phyloP scores from a whole-genome alignment of 2,329 filamentous ascomycete genomes.

The Ascochyta koolunga region DNA sequence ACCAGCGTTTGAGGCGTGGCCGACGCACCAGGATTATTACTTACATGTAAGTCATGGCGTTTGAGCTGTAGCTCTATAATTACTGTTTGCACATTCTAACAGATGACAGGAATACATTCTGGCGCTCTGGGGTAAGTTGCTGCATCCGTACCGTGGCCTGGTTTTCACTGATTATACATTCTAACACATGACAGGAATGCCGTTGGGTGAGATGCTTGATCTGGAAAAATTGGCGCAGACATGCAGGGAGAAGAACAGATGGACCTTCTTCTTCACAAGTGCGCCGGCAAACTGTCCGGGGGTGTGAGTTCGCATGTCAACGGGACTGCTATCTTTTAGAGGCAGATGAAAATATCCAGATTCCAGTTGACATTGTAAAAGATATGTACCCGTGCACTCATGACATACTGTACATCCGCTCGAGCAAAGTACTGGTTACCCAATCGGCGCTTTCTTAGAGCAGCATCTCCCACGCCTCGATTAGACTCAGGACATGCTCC shows the following conservation, averaged over 20 bases:
- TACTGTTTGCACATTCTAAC: too few relatives aligned
- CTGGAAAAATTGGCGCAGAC: constrained; percentile 60
- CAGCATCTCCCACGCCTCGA: too few relatives aligned
- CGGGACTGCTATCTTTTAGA: constrained; percentile 49
- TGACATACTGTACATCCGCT: background rate
- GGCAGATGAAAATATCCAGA: too few relatives aligned
- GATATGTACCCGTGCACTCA: background rate
- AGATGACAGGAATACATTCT: constrained; percentile 23
- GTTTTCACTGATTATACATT: too few relatives aligned
- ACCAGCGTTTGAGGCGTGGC: constrained; percentile 68
- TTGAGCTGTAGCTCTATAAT: too few relatives aligned
- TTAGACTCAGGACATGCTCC: background rate
- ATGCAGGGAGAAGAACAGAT: constrained; percentile 62
- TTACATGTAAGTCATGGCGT: constrained; percentile 1
- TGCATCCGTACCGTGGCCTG: too few relatives aligned
- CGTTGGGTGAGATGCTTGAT: constrained; percentile 50
- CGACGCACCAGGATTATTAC: constrained; percentile 53
- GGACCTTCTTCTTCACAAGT: constrained; percentile 68
- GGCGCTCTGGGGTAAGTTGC: constrained; percentile 42
- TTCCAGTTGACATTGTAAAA: background rate
- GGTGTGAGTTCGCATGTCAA: constrained; percentile 54
- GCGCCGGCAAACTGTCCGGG: constrained; percentile 63
- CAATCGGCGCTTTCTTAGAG: background rate
- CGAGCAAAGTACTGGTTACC: background rate
- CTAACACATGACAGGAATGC: constrained; percentile 30